Evolutionary conservation across 768 basidiomycete species (phyloP), one percentile per base, ranked within the genome.

Genomic region (Agrocybe pediades): DNA sequence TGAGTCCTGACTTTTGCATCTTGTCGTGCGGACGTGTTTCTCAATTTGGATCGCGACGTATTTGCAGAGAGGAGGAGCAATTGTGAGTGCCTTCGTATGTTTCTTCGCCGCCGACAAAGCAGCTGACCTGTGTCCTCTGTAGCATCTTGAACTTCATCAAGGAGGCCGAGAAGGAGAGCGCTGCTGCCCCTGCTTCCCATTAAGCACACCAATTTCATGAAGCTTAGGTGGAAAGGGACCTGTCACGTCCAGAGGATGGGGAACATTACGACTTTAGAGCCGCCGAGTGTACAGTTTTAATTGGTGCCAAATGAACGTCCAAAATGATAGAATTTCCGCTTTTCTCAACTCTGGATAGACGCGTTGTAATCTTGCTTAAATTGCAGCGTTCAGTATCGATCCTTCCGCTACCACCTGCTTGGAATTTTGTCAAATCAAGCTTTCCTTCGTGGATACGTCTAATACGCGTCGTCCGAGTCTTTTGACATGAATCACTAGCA

Each of bases 71-170:
- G 69, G 92, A 94, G 68, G 91, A 90, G 66, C 77, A 85, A 59
- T 93, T 93, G 91, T 93, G 82, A 83, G 67, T 60, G n/a, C n/a
- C n/a, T n/a, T n/a, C n/a, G n/a, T n/a, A n/a, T n/a, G n/a, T n/a
- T n/a, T n/a, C n/a, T n/a, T n/a, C n/a, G n/a, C n/a, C n/a, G n/a
- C n/a, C n/a, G n/a, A n/a, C n/a, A n/a, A n/a, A n/a, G n/a, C n/a
- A n/a, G 55, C 51, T 51, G 43, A 53, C 43, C 26, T 21, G n/a
- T 45, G 16, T 9, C 16, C 1, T 49, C 23, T 48, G 1, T 56
- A 93, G 91, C 68, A 90, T 93, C 74, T 77, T 80, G 68, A 85
- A 85, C 46, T 93, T 90, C 67, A 81, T 92, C 56, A 84, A 81
- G 51, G 90, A 91, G 66, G 90, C 91, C 43, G 91, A 92, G 78